Percentiles rank a stretch among this genome's conserved stretches.
Conservation (phyloP, 345 rosid species). For the Firmiana major region DNA sequence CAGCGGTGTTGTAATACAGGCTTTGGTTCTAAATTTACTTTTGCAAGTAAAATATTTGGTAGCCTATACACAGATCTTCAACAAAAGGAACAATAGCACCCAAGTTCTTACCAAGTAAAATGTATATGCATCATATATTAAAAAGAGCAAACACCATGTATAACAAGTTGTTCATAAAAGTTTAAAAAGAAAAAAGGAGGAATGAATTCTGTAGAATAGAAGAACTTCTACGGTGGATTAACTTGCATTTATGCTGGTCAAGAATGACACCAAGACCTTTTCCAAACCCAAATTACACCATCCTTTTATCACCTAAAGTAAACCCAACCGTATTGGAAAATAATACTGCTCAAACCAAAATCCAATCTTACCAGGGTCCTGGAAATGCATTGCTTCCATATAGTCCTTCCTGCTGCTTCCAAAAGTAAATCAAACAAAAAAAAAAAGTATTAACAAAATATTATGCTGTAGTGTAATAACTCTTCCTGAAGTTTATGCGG, state of each 20-base stretch:
- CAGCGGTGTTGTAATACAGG: background rate
- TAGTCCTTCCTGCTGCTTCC: slow-evolving; percentile 27
- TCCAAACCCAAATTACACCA: background rate
- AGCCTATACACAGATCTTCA: background rate
- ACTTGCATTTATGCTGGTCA: slow-evolving; percentile 6
- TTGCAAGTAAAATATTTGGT: background rate
- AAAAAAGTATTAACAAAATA: background rate
- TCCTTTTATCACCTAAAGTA: slow-evolving; percentile 1
- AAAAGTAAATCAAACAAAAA: background rate
- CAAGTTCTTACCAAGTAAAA: background rate
- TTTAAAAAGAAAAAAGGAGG: background rate
- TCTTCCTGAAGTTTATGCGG: background rate
- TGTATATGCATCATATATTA: background rate
- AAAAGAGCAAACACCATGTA: background rate
- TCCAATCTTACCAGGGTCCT: slow-evolving; percentile 40
- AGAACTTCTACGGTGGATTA: background rate
- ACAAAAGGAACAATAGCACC: background rate
- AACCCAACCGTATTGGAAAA: background rate
- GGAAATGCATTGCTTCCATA: slow-evolving; percentile 19
- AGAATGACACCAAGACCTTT: slow-evolving; percentile 6
- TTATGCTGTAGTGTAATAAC: background rate
- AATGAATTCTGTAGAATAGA: background rate
- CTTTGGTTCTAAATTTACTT: background rate
- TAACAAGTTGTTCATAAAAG: background rate
- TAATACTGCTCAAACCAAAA: background rate